Percentiles rank a stretch among this genome's conserved stretches.
These are phyloP conservation scores for Grigorovia yakushimaensis DNA, from an alignment of 805 yeast species.

Conservation along the genomic window DNA sequence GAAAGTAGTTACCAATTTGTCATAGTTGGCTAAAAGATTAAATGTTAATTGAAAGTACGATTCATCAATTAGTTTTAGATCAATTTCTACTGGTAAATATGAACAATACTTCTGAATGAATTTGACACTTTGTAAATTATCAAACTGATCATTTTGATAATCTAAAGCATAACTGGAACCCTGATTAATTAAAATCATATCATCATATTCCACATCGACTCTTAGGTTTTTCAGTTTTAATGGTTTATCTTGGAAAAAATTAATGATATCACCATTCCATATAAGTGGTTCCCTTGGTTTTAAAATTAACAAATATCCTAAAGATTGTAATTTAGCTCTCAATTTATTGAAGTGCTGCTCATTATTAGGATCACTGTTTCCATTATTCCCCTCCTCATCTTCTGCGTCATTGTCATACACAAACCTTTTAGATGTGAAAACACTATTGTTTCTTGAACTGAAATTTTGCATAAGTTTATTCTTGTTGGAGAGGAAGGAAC, in stretches of 20 bases:
- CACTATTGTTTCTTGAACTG: not conserved
- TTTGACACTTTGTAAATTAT: no score
- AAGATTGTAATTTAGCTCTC: constrained; percentile 23
- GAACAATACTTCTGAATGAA: constrained; percentile 69
- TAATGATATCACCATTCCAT: constrained; percentile 81
- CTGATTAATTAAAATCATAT: constrained; percentile 31
- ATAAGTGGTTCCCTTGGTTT: constrained; percentile 76
- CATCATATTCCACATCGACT: constrained; percentile 12
- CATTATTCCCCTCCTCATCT: constrained; percentile 20
- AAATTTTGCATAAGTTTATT: not conserved
- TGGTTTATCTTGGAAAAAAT: no score
- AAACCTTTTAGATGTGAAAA: not conserved
- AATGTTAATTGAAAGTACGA: constrained; percentile 59
- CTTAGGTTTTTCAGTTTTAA: constrained; percentile 15
- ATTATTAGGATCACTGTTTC: constrained; percentile 19
- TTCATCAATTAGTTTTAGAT: constrained; percentile 54
- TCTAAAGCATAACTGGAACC: constrained; percentile 55
- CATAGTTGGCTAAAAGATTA: constrained; percentile 52
- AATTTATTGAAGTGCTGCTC: constrained; percentile 18
- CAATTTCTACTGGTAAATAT: constrained; percentile 59
- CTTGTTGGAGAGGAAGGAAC: no score
- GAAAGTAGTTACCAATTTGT: constrained; percentile 41
- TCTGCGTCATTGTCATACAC: no score
- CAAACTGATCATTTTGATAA: constrained; percentile 44
- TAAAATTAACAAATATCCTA: constrained; percentile 61